phyloP scores from a whole-genome alignment of 768 basidiomycete species.

The Lactifluus piperatus region DNA sequence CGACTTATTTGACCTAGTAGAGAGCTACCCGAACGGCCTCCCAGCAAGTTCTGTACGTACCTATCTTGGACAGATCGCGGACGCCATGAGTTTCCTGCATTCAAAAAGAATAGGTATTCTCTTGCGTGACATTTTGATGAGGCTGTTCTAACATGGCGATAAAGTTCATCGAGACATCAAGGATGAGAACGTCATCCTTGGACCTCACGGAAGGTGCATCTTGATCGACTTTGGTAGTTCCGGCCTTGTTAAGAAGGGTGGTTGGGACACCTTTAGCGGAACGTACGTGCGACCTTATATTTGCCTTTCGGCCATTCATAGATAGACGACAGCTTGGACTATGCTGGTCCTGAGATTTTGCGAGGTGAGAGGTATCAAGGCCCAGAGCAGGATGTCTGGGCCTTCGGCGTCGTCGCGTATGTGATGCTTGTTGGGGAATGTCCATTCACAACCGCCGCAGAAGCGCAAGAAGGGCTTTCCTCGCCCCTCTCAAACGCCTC shows the following conservation, averaged over 20 bases:
- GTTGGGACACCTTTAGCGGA: conserved; percentile 88
- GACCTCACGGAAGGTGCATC: conserved; percentile 72
- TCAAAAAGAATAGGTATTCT: conserved; percentile 74
- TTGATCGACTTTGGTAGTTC: conserved; percentile 97
- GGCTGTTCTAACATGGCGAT: not conserved
- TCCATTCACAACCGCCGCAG: conserved; percentile 83
- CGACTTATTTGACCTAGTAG: conserved; percentile 95
- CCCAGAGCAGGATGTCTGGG: conserved; percentile 98
- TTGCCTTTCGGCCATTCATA: conserved; percentile 16
- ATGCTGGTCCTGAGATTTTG: conserved; percentile 94
- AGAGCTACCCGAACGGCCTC: conserved; percentile 79
- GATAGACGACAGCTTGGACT: conserved; percentile 56
- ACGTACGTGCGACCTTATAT: conserved; percentile 49
- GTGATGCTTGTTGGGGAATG: conserved; percentile 90
- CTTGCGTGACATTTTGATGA: not conserved
- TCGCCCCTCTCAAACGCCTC: conserved; percentile 71
- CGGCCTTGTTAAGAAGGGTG: conserved; percentile 70
- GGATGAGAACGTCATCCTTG: conserved; percentile 91
- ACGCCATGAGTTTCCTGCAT: conserved; percentile 85
- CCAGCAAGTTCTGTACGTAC: conserved; percentile 64
- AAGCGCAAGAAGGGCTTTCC: conserved; percentile 77
- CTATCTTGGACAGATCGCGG: conserved; percentile 90
- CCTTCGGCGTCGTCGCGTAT: conserved; percentile 93
- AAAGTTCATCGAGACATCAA: conserved; percentile 95
- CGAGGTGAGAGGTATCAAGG: conserved; percentile 92